Percentiles rank a stretch among this genome's conserved stretches.
Conservation (phyloP, 805 yeast species). For the Lachancea waltii region DNA sequence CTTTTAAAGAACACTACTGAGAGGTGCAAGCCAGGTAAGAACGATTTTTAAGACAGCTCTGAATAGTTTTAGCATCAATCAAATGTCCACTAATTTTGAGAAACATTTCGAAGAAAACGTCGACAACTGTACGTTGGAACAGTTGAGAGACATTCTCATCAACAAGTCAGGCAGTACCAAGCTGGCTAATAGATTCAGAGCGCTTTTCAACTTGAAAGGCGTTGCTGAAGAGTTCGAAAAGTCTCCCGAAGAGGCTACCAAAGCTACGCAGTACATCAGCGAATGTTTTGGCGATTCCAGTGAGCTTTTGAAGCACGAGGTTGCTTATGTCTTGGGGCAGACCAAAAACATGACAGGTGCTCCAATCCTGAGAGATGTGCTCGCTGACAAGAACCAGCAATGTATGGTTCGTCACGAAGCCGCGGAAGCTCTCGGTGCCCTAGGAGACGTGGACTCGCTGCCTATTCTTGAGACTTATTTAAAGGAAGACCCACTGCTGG, state of each 20-base stretch:
- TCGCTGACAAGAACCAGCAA: conserved; percentile 64
- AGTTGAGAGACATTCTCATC: conserved; percentile 62
- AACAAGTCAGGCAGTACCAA: conserved; percentile 63
- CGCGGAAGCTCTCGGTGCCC: conserved; percentile 96
- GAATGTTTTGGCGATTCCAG: conserved; percentile 75
- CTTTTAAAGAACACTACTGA: no score
- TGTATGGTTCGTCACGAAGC: conserved; percentile 99
- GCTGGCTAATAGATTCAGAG: conserved; percentile 86
- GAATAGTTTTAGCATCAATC: neutral
- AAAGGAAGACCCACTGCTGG: conserved; percentile 71
- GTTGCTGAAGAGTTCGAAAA: conserved; percentile 67
- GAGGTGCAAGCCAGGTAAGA: no score
- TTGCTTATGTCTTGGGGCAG: conserved; percentile 95
- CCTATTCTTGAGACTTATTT: conserved; percentile 56
- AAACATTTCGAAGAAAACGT: conserved; percentile 33
- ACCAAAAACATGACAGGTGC: conserved; percentile 79
- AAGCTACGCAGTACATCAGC: conserved; percentile 75
- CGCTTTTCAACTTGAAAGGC: conserved; percentile 83
- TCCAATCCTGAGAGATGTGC: conserved; percentile 64
- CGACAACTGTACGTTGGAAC: conserved; percentile 45
- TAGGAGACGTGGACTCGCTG: conserved; percentile 74
- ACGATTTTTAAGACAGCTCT: no score
- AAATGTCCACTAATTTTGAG: conserved; percentile 34
- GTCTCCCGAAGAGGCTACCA: conserved; percentile 47
- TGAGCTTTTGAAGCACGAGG: conserved; percentile 93